A percentile compares a stretch with the other conserved stretches of the same genome.
Evolutionary conservation across 2,329 filamentous ascomycete genomes (phyloP).

Genomic region (Beauveria pseudobassiana): DNA sequence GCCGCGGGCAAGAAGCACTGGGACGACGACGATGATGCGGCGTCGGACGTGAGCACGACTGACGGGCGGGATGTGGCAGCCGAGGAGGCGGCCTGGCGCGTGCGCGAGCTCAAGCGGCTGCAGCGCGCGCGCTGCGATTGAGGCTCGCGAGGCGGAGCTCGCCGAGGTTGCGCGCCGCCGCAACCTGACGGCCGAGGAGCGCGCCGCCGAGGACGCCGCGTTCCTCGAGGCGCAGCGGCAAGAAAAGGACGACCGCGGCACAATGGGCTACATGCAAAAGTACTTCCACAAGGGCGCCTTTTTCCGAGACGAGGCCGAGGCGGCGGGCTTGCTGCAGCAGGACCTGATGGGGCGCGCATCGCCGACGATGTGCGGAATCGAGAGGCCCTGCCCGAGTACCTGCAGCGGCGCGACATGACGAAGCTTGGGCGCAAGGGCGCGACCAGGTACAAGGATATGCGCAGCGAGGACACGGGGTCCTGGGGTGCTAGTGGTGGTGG

Average conservation of each 20-base stretch:
- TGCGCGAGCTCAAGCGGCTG: constrained; percentile 82
- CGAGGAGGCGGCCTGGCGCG: constrained; percentile 87
- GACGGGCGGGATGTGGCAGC: constrained; percentile 82
- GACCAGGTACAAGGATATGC: constrained; percentile 83
- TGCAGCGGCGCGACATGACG: constrained; percentile 90
- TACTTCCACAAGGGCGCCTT: constrained; percentile 98
- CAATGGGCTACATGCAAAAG: constrained; percentile 87
- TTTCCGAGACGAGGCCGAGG: constrained; percentile 74
- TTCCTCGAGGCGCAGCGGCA: constrained; percentile 71
- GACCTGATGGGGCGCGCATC: constrained; percentile 78
- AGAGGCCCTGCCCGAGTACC: constrained; percentile 77
- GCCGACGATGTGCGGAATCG: constrained; percentile 77
- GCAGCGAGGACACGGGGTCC: constrained; percentile 79
- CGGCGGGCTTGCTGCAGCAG: constrained; percentile 67
- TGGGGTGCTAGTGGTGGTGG: constrained; percentile 64
- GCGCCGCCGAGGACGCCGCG: constrained; percentile 74
- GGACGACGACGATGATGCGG: constrained; percentile 68
- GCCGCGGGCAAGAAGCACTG: constrained; percentile 75
- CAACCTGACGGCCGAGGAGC: constrained; percentile 79
- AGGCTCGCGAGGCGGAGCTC: constrained; percentile 73
- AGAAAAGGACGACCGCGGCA: constrained; percentile 69
- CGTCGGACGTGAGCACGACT: constrained; percentile 77
- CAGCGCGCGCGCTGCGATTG: constrained; percentile 81
- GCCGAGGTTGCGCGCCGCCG: constrained; percentile 84
- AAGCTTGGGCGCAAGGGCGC: constrained; percentile 88